phyloP scores from a whole-genome alignment of 129 eudicot species.

The Scalesia atractyloides region DNA sequence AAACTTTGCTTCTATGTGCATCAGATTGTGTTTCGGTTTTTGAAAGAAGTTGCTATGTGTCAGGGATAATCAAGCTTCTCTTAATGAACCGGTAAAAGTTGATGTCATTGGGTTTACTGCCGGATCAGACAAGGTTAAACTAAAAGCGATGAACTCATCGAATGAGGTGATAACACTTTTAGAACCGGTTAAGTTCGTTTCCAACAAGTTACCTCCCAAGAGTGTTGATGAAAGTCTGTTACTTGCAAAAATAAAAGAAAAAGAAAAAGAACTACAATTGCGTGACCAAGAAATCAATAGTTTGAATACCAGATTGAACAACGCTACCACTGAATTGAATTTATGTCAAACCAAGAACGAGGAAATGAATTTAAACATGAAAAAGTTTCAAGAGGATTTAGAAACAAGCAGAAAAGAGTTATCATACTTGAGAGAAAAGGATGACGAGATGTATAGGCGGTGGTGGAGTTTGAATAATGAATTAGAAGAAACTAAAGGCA shows the following conservation, averaged over 20 bases:
- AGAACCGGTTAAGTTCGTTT: conserved; percentile 8
- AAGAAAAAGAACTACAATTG: conserved; percentile 26
- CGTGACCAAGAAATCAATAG: conserved; percentile 20
- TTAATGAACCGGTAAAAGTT: conserved; percentile 5
- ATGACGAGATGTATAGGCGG: conserved; percentile 42
- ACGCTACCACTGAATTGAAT: conserved; percentile 19
- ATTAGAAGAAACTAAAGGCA: conserved; percentile 41
- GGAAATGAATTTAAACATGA: conserved; percentile 18
- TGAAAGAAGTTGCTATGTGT: conserved; percentile 9
- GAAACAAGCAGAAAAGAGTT: conserved; percentile 25
- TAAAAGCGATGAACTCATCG: background rate
- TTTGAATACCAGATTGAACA: conserved; percentile 26
- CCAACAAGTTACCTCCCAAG: conserved; percentile 18
- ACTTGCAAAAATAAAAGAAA: conserved; percentile 17
- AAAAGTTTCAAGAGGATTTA: conserved; percentile 30
- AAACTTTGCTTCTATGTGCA: background rate
- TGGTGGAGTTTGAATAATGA: conserved; percentile 36
- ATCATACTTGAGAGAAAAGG: conserved; percentile 34
- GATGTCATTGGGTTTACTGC: conserved; percentile 7
- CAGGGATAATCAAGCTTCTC: conserved; percentile 31
- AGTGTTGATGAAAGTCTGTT: conserved; percentile 17
- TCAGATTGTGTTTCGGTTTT: background rate
- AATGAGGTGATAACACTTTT: background rate
- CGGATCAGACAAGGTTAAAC: conserved; percentile 13
- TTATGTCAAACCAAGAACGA: conserved; percentile 20